phyloP scores from a whole-genome alignment of 2,329 filamentous ascomycete species.

The Ascosphaera aggregata region DNA sequence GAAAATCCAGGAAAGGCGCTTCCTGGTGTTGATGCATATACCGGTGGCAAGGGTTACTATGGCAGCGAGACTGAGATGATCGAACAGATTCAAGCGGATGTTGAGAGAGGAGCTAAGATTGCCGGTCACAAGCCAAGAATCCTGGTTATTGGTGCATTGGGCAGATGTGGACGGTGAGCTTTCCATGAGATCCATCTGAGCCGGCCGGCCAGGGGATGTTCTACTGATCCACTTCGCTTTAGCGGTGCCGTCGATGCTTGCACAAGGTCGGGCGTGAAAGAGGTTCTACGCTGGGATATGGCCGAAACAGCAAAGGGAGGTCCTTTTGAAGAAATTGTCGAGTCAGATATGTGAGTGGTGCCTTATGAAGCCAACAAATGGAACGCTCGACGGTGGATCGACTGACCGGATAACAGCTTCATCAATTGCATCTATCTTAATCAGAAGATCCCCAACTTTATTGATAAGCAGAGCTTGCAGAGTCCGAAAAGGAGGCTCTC shows the following conservation, averaged over 20 bases:
- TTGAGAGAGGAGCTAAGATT: conserved; percentile 43
- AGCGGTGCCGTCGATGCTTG: conserved; percentile 64
- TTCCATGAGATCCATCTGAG: background rate
- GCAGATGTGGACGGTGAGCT: conserved; percentile 9
- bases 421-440: conserved; percentile 80
- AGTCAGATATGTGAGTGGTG: conserved; percentile 26
- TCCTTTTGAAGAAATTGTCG: conserved; percentile 55
- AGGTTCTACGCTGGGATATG: conserved; percentile 56
- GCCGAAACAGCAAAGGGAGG: conserved; percentile 54
- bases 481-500: conserved; percentile 46
- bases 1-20: conserved; percentile 44
- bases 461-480: conserved; percentile 46
- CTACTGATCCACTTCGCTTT: conserved; percentile 16
- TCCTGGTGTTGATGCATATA: conserved; percentile 36
- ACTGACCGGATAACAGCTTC: conserved; percentile 37
- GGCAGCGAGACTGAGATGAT: conserved; percentile 54
- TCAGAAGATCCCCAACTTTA: conserved; percentile 57
- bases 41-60: conserved; percentile 10
- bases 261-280: conserved; percentile 41
- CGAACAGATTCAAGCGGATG: conserved; percentile 45
- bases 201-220: conserved; percentile 9
- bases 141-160: conserved; percentile 57
- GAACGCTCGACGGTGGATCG: background rate
- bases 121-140: conserved; percentile 45
- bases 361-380: background rate